These are phyloP conservation scores for Ilyonectria destructans DNA, from an alignment of 2,329 filamentous ascomycete genomes.

Conservation along the genomic window DNA sequence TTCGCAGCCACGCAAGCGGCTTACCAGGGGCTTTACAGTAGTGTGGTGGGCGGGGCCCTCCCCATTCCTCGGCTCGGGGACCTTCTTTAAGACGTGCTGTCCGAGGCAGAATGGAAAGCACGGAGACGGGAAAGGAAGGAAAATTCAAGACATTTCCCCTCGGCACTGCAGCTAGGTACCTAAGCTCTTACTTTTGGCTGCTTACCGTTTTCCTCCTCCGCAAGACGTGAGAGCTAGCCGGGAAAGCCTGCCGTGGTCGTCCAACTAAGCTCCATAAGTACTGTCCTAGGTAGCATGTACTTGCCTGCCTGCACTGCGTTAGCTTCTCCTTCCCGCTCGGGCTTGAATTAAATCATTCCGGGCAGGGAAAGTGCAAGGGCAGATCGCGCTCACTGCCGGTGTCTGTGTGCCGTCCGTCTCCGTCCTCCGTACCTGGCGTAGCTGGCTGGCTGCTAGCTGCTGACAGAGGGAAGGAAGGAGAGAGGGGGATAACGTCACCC, in stretches of 20 bases:
- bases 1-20: too few species aligned
- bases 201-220: neutral
- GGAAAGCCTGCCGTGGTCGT: neutral
- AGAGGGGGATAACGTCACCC: slow-evolving; percentile 4
- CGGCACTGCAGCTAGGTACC: neutral
- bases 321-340: neutral
- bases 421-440: neutral
- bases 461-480: neutral
- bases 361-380: slow-evolving; percentile 1
- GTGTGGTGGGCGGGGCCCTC: neutral
- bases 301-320: slow-evolving; percentile 1
- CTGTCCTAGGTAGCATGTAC: neutral
- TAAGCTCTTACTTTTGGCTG: neutral
- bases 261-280: neutral
- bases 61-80: slow-evolving; percentile 1
- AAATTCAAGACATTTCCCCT: neutral
- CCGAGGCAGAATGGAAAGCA: neutral
- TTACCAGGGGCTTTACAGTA: neutral
- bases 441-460: neutral
- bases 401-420: neutral
- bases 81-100: neutral
- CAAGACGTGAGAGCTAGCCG: neutral
- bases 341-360: neutral
- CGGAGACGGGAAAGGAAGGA: neutral
- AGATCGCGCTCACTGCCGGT: neutral